Evolutionary conservation across 805 yeast species (phyloP).

Genomic region (Yamadazyma tumulicola): DNA sequence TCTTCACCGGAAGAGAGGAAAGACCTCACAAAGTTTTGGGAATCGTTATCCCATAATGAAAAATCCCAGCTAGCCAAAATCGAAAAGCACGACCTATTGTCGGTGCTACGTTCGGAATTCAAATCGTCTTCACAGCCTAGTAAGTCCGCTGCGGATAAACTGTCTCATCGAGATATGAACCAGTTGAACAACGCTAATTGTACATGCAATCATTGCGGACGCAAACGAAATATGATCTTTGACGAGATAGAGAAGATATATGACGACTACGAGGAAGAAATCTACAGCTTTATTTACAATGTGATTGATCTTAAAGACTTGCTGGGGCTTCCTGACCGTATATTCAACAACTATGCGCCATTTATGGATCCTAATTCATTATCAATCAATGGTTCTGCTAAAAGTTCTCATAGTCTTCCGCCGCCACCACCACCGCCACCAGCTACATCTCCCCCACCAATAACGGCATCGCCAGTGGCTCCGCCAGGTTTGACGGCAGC

Average conservation of each 20-base stretch:
- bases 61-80: constrained; percentile 60
- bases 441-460: not conserved
- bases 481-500: not conserved
- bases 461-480: not conserved
- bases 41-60: constrained; percentile 53
- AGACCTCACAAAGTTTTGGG: constrained; percentile 61
- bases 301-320: constrained; percentile 35
- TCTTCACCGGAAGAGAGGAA: constrained; percentile 49
- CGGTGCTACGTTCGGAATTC: constrained; percentile 47
- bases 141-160: constrained; percentile 5
- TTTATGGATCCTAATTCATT: too few relatives aligned
- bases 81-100: constrained; percentile 66
- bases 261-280: constrained; percentile 58
- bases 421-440: not conserved
- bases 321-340: constrained; percentile 31
- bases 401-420: not conserved
- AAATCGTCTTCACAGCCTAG: constrained; percentile 1
- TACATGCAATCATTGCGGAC: constrained; percentile 74
- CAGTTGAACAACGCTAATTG: constrained; percentile 33
- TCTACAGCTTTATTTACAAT: constrained; percentile 35
- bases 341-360: constrained; percentile 35
- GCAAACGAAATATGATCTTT: constrained; percentile 67
- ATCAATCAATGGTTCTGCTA: not conserved
- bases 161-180: constrained; percentile 9
- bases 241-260: constrained; percentile 73